phyloP scores from a whole-genome alignment of 2,329 filamentous ascomycete species.

The Exophiala sp. region DNA sequence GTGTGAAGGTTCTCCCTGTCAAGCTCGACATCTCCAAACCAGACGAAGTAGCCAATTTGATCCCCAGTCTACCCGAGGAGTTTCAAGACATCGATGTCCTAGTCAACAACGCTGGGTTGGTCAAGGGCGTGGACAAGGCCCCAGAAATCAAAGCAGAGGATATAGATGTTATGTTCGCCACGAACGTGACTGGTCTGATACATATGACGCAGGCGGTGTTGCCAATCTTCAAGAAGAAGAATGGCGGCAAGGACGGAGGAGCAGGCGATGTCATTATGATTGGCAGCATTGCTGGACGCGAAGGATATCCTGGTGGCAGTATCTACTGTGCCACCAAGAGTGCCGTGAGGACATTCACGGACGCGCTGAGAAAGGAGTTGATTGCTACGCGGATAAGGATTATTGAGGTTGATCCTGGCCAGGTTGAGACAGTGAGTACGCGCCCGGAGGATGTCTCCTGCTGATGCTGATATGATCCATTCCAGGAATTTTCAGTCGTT shows the following conservation, averaged over 20 bases:
- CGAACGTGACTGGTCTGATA: constrained; percentile 92
- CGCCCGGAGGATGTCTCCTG: neutral
- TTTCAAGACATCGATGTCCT: constrained; percentile 82
- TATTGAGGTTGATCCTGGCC: constrained; percentile 86
- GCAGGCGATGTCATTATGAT: constrained; percentile 94
- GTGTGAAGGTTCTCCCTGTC: constrained; percentile 76
- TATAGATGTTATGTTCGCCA: constrained; percentile 81
- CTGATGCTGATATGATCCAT: neutral
- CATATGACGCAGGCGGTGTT: constrained; percentile 93
- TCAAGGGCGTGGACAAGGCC: constrained; percentile 81
- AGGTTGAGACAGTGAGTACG: constrained; percentile 68
- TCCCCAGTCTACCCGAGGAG: constrained; percentile 70
- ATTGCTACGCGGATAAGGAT: constrained; percentile 76
- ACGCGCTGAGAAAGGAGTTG: constrained; percentile 76
- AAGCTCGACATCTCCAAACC: constrained; percentile 84
- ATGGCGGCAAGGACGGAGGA: constrained; percentile 58
- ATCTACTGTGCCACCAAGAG: constrained; percentile 96
- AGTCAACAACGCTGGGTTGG: constrained; percentile 93
- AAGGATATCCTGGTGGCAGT: constrained; percentile 77
- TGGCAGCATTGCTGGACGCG: constrained; percentile 84
- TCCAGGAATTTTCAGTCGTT: constrained; percentile 74
- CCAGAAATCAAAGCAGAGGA: constrained; percentile 79
- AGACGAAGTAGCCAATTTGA: constrained; percentile 69
- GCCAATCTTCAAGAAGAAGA: constrained; percentile 67
- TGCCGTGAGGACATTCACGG: constrained; percentile 79